phyloP scores from a whole-genome alignment of 306 rosid species.

The Prunus fruticosa region DNA sequence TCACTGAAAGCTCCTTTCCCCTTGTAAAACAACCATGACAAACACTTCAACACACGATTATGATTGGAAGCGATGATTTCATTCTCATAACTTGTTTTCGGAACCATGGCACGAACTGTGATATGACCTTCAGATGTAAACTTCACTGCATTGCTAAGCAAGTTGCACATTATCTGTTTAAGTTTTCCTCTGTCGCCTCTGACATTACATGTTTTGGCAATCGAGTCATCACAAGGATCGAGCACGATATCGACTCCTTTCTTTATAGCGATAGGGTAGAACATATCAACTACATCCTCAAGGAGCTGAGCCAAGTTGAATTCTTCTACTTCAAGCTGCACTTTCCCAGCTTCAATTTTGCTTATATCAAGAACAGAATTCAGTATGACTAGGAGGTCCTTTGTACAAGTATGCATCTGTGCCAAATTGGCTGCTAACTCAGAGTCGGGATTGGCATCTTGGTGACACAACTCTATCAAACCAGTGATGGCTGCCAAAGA shows the following conservation, averaged over 20 bases:
- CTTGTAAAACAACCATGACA: conserved; percentile 32
- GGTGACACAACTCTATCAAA: conserved; percentile 54
- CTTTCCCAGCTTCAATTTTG: conserved; percentile 84
- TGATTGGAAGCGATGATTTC: conserved; percentile 35
- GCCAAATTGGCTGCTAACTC: conserved; percentile 48
- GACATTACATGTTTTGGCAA: conserved; percentile 44
- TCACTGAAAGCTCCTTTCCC: conserved; percentile 25
- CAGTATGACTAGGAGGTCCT: conserved; percentile 64
- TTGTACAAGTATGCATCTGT: conserved; percentile 59
- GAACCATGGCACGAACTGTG: conserved; percentile 56
- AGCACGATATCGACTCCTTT: conserved; percentile 70
- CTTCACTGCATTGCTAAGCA: conserved; percentile 76
- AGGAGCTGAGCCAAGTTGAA: conserved; percentile 63
- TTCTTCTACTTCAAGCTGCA: conserved; percentile 69
- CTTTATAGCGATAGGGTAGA: conserved; percentile 55
- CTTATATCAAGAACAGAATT: conserved; percentile 81
- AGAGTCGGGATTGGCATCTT: conserved; percentile 41
- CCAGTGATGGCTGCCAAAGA: conserved; percentile 71
- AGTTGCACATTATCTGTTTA: conserved; percentile 64
- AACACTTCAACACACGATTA: conserved; percentile 18
- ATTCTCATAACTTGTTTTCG: conserved; percentile 40
- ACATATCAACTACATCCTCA: conserved; percentile 73
- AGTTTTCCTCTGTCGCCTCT: conserved; percentile 81
- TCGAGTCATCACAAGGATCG: conserved; percentile 67
- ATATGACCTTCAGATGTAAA: conserved; percentile 70